These are phyloP conservation scores for Emmonsiellopsis sp. DNA, from an alignment of 2,329 filamentous ascomycete genomes.

Conservation along the genomic window DNA sequence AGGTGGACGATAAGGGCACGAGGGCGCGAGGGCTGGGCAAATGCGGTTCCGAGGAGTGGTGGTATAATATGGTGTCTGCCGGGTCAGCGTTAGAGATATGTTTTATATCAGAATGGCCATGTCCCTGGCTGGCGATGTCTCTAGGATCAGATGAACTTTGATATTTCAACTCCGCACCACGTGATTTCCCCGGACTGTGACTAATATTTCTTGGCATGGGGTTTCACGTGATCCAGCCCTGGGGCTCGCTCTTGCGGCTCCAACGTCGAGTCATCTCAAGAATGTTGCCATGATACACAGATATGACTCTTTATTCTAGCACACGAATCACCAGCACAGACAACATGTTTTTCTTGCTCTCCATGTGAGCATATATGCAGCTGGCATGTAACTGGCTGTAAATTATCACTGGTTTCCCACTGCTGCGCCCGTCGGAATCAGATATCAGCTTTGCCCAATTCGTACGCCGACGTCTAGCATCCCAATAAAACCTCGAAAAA, in stretches of 20 bases:
- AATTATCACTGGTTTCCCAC: background rate
- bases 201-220: background rate
- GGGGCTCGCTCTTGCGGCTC: background rate
- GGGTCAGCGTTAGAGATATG: too few relatives aligned
- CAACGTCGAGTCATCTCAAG: background rate
- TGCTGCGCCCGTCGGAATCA: background rate
- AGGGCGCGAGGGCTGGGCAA: too few relatives aligned
- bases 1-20: too few relatives aligned
- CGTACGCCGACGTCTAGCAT: background rate
- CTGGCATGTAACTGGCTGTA: background rate
- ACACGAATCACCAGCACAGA: background rate
- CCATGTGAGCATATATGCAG: background rate
- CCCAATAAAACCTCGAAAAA: background rate
- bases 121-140: too few relatives aligned
- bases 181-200: background rate
- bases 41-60: too few relatives aligned
- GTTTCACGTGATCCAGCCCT: background rate
- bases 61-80: too few relatives aligned
- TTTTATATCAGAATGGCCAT: too few relatives aligned
- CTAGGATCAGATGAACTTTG: too few relatives aligned
- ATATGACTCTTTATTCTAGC: background rate
- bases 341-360: background rate
- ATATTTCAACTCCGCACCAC: too few relatives aligned
- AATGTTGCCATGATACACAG: background rate
- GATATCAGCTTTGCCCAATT: background rate